Evolutionary conservation across 768 basidiomycete species (phyloP).

Genomic region (Steccherinum ochraceum): DNA sequence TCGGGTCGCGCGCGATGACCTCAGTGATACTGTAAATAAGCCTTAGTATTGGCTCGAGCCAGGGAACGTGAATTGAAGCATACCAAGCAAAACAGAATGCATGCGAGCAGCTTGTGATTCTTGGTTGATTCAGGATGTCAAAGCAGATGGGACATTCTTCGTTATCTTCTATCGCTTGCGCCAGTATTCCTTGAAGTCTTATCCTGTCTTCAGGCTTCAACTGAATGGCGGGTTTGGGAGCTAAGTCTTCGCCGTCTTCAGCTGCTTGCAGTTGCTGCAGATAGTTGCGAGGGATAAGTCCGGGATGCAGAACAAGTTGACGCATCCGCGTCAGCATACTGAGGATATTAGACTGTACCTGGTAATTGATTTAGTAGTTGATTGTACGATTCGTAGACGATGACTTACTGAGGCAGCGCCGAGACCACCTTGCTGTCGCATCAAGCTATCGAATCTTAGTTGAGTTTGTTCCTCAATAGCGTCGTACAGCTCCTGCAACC

Average conservation of each 20-base stretch:
- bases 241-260: constrained; percentile 27
- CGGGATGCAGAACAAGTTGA: constrained; percentile 76
- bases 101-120: constrained; percentile 72
- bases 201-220: constrained; percentile 49
- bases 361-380: not conserved
- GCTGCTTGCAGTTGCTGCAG: constrained; percentile 48
- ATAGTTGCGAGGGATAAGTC: constrained; percentile 65
- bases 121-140: constrained; percentile 48
- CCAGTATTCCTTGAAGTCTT: constrained; percentile 51
- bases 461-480: constrained; percentile 58
- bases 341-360: constrained; percentile 67
- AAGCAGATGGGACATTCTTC: constrained; percentile 84
- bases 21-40: constrained; percentile 50
- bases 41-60: not conserved
- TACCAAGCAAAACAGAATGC: constrained; percentile 69
- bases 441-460: constrained; percentile 51
- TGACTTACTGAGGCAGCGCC: constrained; percentile 32
- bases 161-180: constrained; percentile 68
- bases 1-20: constrained; percentile 62
- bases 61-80: constrained; percentile 8
- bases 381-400: not conserved
- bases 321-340: constrained; percentile 84
- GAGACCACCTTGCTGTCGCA: constrained; percentile 34
- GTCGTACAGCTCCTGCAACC: constrained; percentile 54
- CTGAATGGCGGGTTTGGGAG: constrained; percentile 24